Conservation (phyloP, 2,329 filamentous ascomycete species). For the Incumbomyces delicatus region DNA sequence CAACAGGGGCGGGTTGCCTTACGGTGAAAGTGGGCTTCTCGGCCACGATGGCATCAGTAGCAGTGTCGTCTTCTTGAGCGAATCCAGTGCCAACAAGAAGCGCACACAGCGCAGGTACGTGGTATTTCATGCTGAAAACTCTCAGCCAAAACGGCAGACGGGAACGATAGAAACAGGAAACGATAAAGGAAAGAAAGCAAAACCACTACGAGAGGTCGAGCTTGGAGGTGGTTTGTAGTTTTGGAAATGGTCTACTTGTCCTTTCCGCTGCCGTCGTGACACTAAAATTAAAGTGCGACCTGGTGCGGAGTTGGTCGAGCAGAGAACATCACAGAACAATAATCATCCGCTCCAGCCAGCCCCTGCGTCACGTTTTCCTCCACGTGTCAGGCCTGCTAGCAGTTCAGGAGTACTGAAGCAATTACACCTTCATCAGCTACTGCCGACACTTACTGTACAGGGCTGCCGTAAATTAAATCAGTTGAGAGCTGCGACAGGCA, state of each 20-base stretch:
- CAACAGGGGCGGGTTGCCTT: slow-evolving; percentile 30
- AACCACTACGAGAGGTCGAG: neutral
- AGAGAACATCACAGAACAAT: slow-evolving; percentile 3
- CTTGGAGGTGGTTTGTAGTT: neutral
- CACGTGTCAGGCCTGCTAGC: too few relatives aligned
- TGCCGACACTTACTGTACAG: too few relatives aligned
- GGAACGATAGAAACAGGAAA: slow-evolving; percentile 12
- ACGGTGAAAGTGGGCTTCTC: slow-evolving; percentile 80
- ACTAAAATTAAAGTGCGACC: slow-evolving; percentile 6
- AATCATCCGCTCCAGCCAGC: neutral
- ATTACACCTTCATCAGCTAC: too few relatives aligned
- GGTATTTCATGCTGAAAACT: slow-evolving; percentile 63
- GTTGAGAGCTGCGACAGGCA: too few relatives aligned
- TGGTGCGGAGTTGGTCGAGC: slow-evolving; percentile 4
- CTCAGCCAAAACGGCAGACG: slow-evolving; percentile 47
- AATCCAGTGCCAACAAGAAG: slow-evolving; percentile 57
- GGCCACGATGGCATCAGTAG: slow-evolving; percentile 49
- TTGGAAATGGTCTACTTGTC: slow-evolving; percentile 8
- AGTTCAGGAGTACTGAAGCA: too few relatives aligned
- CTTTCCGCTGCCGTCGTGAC: slow-evolving; percentile 1
- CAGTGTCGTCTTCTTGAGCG: slow-evolving; percentile 59
- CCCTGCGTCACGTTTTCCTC: neutral
- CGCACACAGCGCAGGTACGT: slow-evolving; percentile 59
- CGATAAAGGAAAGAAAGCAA: slow-evolving; percentile 2
- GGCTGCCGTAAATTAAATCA: too few relatives aligned